Evolutionary conservation across 352 stramenopile genomes (phyloP), one percentile per base, ranked within the genome.

Genomic region (Phytophthora megakarya): DNA sequence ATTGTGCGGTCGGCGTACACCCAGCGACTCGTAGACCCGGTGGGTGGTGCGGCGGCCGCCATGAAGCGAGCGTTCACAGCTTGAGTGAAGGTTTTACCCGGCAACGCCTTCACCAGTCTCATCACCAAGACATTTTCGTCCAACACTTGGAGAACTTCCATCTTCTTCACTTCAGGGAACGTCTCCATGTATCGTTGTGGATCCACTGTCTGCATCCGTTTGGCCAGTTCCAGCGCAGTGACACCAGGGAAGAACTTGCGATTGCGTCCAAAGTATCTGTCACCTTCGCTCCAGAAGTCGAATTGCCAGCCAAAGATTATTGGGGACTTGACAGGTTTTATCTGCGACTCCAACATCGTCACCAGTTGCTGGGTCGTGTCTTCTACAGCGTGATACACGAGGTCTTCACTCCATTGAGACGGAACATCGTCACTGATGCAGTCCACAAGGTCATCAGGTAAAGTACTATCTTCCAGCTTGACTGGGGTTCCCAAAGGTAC

Each of bases 281-380:
- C 43, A 15, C 73, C 75, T 48, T 84, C 61, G 23, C 72, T 49
- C 81, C 81, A 90, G 16, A 90, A 86, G 40, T 84, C 70, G 47
- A 90, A 87, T 26, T 80, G 69, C 81, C 81, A 90, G 40, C 78
- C 78, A 21, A 90, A 88, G 23, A 80, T 80, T 6, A 75, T 55
- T n/a, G 73, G 68, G 19, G 70, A 73, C 45, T 84, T 75, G 42
- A 70, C 75, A 0, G 70, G 66, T 10, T 70, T 57, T 22, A 64
- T 39, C 1, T 68, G 49, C 5, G 76, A 81, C 42, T 75, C 70
- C 16, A 82, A 39, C 57, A 88, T 88, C 11, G 61, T 42, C 26
- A 82, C 71, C 43, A 89, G 50, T 15, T 72, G 71, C 1, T 49
- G 67, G 25, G 75, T 84, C 5, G 75, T 81, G 45, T 84, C 75